phyloP scores from a whole-genome alignment of 176 grass and related monocot species.

The Carex littledalei region DNA sequence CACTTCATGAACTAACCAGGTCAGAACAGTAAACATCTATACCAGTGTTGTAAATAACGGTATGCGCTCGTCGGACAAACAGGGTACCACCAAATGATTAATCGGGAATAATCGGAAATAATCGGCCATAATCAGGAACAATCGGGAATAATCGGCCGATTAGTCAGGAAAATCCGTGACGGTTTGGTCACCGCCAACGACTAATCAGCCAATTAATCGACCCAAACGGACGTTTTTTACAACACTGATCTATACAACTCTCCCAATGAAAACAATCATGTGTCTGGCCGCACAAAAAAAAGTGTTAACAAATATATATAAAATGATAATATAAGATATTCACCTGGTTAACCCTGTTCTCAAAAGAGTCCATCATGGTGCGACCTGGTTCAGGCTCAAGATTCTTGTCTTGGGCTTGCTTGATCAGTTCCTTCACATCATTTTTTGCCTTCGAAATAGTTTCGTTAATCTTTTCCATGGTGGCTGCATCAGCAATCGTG shows the following conservation, averaged over 20 bases:
- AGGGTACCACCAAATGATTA: too few species aligned
- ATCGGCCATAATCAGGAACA: too few species aligned
- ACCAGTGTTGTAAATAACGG: too few species aligned
- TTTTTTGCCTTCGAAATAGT: slow-evolving; percentile 81
- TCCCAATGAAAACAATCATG: background rate
- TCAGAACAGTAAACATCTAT: background rate
- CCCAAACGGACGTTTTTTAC: too few species aligned
- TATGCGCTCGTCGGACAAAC: too few species aligned
- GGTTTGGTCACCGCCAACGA: too few species aligned
- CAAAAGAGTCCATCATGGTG: slow-evolving; percentile 96
- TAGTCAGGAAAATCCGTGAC: too few species aligned
- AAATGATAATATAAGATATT: background rate
- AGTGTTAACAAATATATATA: background rate
- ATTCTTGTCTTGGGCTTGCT: slow-evolving; percentile 50
- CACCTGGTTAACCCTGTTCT: slow-evolving; percentile 98
- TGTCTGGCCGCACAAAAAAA: background rate
- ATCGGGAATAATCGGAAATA: too few species aligned
- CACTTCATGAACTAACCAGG: background rate
- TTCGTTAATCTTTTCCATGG: slow-evolving; percentile 91
- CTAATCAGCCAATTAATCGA: too few species aligned
- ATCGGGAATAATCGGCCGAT: too few species aligned
- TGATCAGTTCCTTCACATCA: slow-evolving; percentile 93
- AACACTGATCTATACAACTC: background rate
- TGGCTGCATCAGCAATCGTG: slow-evolving; percentile 88
- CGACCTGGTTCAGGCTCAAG: slow-evolving; percentile 93